Evolutionary conservation across 345 rosid genomes (phyloP).

Genomic region (Hevea brasiliensis): DNA sequence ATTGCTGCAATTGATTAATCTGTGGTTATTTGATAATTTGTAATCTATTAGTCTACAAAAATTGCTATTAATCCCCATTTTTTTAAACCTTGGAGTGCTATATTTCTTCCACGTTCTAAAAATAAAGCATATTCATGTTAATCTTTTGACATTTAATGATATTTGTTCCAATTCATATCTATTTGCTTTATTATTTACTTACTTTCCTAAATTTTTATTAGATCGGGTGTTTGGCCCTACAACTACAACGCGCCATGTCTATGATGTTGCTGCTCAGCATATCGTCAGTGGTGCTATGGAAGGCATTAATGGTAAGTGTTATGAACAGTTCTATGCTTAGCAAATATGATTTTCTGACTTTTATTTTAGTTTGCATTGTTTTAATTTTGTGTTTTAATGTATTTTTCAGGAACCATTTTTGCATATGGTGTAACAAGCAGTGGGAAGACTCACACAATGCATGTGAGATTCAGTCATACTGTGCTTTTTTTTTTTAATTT

Average conservation of each 20-base stretch:
- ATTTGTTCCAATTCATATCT: background rate
- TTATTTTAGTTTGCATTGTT: background rate
- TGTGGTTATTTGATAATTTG: background rate
- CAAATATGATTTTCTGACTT: conserved; percentile 11
- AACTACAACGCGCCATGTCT: conserved; percentile 97
- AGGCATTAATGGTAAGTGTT: conserved; percentile 75
- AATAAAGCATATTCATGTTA: background rate
- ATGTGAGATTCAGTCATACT: conserved; percentile 58
- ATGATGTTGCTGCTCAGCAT: conserved; percentile 96
- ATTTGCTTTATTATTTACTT: background rate
- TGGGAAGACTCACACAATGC: conserved; percentile 99
- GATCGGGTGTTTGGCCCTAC: conserved; percentile 99
- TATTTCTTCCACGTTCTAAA: background rate
- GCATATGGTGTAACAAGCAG: conserved; percentile 99
- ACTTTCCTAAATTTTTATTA: conserved; percentile 25
- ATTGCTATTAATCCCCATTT: background rate
- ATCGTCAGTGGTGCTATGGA: conserved; percentile 96
- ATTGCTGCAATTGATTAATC: too few relatives aligned
- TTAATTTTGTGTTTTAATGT: conserved; percentile 29
- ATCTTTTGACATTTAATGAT: background rate
- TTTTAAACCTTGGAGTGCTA: background rate
- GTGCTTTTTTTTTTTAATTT: too few relatives aligned
- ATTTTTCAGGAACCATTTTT: conserved; percentile 80
- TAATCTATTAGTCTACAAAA: background rate
- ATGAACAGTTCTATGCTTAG: conserved; percentile 12